A percentile compares a stretch with the other conserved stretches of the same genome.
These are phyloP conservation scores for Rostrohypoxylon terebratum DNA, from an alignment of 495 filamentous ascomycete species.

Conservation along the genomic window DNA sequence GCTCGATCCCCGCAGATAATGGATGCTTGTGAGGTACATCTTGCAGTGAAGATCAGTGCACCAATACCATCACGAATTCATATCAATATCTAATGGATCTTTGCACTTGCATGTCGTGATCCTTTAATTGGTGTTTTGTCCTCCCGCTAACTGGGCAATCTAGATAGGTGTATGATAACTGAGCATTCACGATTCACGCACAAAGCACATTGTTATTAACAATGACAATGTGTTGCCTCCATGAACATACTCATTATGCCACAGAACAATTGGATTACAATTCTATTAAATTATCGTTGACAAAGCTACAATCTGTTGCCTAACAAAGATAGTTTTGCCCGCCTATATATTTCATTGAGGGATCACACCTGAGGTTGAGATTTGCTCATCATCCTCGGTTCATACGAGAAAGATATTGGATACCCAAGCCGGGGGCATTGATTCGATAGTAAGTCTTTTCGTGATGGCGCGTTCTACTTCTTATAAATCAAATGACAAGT, in stretches of 20 bases:
- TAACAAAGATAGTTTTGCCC: slow-evolving; percentile 6
- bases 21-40: slow-evolving; percentile 13
- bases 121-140: not conserved
- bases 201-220: slow-evolving; percentile 15
- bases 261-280: slow-evolving; percentile 3
- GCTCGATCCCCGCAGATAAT: slow-evolving; percentile 12
- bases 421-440: not conserved
- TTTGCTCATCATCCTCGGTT: not conserved
- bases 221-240: slow-evolving; percentile 16
- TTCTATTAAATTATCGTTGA: not conserved
- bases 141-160: slow-evolving; percentile 3
- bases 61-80: slow-evolving; percentile 12
- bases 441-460: slow-evolving; percentile 22
- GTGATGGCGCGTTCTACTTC: slow-evolving; percentile 8
- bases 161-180: slow-evolving; percentile 5
- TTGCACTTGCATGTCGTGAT: not conserved
- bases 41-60: slow-evolving; percentile 15
- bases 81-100: not conserved
- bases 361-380: not conserved
- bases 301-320: slow-evolving; percentile 9
- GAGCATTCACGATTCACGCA: not conserved
- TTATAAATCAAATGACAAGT: not conserved
- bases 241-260: not conserved
- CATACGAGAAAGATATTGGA: no score
- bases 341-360: slow-evolving; percentile 1